phyloP scores from a whole-genome alignment of 176 grass and related monocot species.

The Aegilops sharonensis region DNA sequence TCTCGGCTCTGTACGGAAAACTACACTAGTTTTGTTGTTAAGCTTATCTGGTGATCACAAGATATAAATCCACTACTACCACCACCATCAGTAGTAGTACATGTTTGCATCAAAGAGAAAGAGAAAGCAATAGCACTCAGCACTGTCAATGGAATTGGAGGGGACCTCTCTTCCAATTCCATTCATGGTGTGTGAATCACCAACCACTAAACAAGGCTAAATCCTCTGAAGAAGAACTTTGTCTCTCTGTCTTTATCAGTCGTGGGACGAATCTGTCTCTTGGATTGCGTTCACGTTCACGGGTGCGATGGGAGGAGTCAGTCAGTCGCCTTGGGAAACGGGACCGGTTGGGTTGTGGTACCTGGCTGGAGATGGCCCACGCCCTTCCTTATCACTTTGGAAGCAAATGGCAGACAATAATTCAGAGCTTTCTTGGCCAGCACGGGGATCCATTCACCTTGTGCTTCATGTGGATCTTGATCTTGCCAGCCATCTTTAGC shows the following conservation, averaged over 20 bases:
- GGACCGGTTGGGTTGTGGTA: neutral
- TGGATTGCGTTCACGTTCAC: constrained; percentile 14
- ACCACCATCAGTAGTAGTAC: neutral
- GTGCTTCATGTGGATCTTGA: neutral
- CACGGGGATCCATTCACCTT: neutral
- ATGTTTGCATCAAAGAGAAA: neutral
- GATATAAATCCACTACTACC: neutral
- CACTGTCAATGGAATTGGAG: neutral
- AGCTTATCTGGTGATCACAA: neutral
- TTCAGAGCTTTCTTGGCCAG: constrained; percentile 5
- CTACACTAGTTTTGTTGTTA: neutral
- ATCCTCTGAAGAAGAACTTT: no score
- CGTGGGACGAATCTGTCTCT: neutral
- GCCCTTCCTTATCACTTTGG: constrained; percentile 24
- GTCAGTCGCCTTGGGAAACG: neutral
- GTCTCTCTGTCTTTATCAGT: no score
- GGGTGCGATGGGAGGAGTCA: neutral
- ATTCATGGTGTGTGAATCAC: no score
- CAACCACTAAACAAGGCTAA: no score
- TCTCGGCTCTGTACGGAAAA: neutral
- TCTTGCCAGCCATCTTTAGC: neutral
- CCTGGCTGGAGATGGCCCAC: constrained; percentile 12
- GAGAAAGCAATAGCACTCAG: neutral
- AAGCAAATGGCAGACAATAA: constrained; percentile 25
- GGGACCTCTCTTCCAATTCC: no score